phyloP scores from a whole-genome alignment of 2,329 filamentous ascomycete genomes.

The Rhynchosporium graminicola region DNA sequence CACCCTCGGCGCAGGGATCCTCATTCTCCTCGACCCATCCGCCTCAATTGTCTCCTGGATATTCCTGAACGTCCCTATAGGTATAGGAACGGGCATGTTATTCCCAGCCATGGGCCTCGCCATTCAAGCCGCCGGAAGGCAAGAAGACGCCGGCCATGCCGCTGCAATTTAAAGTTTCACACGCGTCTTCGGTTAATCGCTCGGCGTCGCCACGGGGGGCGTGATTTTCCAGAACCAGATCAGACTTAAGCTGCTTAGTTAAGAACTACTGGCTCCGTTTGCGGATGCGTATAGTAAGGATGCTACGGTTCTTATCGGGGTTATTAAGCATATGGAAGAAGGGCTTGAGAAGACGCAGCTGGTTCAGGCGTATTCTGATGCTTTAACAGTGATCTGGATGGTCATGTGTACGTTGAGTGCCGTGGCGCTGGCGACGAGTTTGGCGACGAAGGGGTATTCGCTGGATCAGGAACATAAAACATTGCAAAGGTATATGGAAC shows the following conservation, averaged over 20 bases:
- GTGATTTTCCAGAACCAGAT: constrained; percentile 68
- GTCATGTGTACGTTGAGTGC: constrained; percentile 55
- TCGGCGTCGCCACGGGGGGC: constrained; percentile 67
- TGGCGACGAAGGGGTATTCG: constrained; percentile 51
- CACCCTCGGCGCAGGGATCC: constrained; percentile 57
- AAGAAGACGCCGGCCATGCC: constrained; percentile 59
- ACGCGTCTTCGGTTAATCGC: constrained; percentile 62
- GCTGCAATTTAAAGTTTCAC: constrained; percentile 69
- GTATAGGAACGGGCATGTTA: constrained; percentile 63
- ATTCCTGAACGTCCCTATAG: constrained; percentile 60
- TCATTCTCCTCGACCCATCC: constrained; percentile 51
- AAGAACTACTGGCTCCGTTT: constrained; percentile 31
- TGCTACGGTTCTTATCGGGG: constrained; percentile 35
- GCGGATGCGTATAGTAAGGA: constrained; percentile 36
- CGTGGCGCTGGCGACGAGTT: constrained; percentile 49
- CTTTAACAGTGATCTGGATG: constrained; percentile 56
- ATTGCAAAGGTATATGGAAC: constrained; percentile 47
- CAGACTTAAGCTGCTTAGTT: constrained; percentile 33
- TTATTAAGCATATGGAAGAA: constrained; percentile 35
- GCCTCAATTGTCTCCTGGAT: constrained; percentile 58
- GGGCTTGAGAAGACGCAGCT: constrained; percentile 47
- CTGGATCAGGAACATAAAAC: constrained; percentile 50
- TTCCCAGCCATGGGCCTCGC: constrained; percentile 64
- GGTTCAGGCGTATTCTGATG: constrained; percentile 55
- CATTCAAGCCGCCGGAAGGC: constrained; percentile 61